Evolutionary conservation across 345 rosid species (phyloP), one percentile per base, ranked within the genome.

Genomic region (Tarenaya hassleriana): DNA sequence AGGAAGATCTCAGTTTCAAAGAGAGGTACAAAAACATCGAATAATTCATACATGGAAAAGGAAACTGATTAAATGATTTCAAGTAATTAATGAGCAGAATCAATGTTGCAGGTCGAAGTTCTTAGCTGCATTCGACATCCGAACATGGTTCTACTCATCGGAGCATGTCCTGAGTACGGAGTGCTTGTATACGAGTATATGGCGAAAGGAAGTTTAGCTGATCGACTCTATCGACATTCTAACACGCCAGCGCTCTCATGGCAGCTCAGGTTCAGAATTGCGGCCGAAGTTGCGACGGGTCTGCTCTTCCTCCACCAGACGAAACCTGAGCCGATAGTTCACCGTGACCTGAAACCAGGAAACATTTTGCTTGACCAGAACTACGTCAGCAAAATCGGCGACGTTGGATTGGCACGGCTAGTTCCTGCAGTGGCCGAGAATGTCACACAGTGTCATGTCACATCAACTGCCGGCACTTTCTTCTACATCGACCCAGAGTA

Each of bases 401-500:
- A 91, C 41, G 98, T 91, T 4, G 98, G 96, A 44, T 71, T 87
- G 62, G 90, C 98, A 8, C 74, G 75, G 71, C 80, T 91, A 37
- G 94, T 91, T 9, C 96, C 98, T 27, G 82, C 82, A 6, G 63
- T 75, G 13, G 87, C 94, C 1, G 96, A 87, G 69, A 87, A 71
- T 39, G 80, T 73, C 27, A 82, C 98, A 0, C 96, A 87, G 51
- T 82, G 47, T 59, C 78, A 61, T 54, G 55, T 84, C 67, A 81
- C 95, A 3, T 76, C 98, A 24, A 58, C 96, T 0, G 96, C 96
- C 0, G 98, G 98, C 37, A 91, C 95, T 3, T 83, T 87, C 70
- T 82, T 95, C 69, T 91, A 91, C 53, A 91, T 91, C 3, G 98
- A 91, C 40, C 98, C 98, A 0, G 98, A 91, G 66, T 91, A 91